These are phyloP conservation scores for Sungouiozyma intestinalis DNA, from an alignment of 805 yeast genomes.

Conservation along the genomic window DNA sequence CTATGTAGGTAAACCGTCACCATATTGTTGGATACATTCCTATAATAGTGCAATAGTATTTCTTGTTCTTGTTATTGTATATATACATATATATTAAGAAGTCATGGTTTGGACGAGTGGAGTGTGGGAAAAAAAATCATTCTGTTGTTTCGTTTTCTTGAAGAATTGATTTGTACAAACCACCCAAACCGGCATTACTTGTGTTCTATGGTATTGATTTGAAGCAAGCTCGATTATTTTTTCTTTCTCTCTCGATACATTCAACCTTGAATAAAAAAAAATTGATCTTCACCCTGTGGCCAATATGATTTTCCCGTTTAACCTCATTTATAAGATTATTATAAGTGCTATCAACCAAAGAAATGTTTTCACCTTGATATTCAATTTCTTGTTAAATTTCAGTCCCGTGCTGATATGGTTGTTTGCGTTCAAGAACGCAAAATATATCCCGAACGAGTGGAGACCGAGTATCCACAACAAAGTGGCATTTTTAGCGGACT, in stretches of 20 bases:
- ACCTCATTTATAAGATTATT: conserved; percentile 3
- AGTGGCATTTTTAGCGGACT: conserved; percentile 31
- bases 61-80: too few species aligned
- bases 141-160: too few species aligned
- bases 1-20: too few species aligned
- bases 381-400: conserved; percentile 42
- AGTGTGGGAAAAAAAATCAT: too few species aligned
- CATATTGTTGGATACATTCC: too few species aligned
- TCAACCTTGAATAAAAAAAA: background rate
- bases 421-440: conserved; percentile 48
- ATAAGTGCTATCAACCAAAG: conserved; percentile 28
- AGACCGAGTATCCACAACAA: conserved; percentile 46
- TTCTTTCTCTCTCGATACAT: background rate
- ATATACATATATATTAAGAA: too few species aligned
- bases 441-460: conserved; percentile 40
- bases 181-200: too few species aligned
- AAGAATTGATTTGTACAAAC: too few species aligned
- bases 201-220: background rate
- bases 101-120: too few species aligned
- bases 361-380: conserved; percentile 29
- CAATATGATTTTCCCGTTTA: background rate
- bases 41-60: too few species aligned
- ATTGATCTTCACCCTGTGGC: background rate
- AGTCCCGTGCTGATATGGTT: conserved; percentile 47
- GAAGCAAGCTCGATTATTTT: background rate